Evolutionary conservation across 805 yeast genomes (phyloP), one percentile per base, ranked within the genome.

Genomic region (Dipodascopsis tothii): DNA sequence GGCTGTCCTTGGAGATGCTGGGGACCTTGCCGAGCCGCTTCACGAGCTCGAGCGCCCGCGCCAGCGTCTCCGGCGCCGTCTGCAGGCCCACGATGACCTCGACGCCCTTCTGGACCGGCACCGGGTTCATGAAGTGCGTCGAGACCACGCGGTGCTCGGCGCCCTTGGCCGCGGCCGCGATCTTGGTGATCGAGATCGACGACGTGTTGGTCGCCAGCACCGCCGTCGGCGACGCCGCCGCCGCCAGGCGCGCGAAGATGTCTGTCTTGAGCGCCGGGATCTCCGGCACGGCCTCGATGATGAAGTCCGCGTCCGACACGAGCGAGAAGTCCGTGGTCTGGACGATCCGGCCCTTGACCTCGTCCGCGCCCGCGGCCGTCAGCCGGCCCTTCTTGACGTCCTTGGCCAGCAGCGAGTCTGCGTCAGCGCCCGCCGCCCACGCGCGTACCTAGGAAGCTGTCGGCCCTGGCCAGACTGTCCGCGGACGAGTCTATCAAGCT

Each of bases 71-170:
- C 33, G 54, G 57, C 22, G 66, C 52, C 17, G 72, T 68, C 54
- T 68, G 72, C 40, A 68, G 51, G 11, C 70, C 72, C 3, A 59
- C 48, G 44, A 68, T 68, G 45, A 68, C 57, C 58, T 68, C 72
- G 11, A 64, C 72, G 23, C 72, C 72, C 21, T 58, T 60, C 56
- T 66, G 69, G 18, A 68, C 72, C 2, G 72, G 72, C 28, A 68
- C 72, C 14, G 72, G 72, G 56, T 68, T 68, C 71, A 68, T 68
- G 52, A 68, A 68, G 51, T 68, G 72, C 22, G 66, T 61, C 21
- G 70, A 66, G 25, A 68, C 60, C 17, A 68, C 72, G 4, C 72
- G 59, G 41, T 44, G 41, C 45, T 66, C 71, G 17, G 69, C 69
- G 7, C 65, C 64, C 33, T 50, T 56, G 4, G 72, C 72, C 14